These are phyloP conservation scores for Polychytrium aggregatum DNA, from an alignment of 192 early-diverging fungal genomes.

Conservation along the genomic window DNA sequence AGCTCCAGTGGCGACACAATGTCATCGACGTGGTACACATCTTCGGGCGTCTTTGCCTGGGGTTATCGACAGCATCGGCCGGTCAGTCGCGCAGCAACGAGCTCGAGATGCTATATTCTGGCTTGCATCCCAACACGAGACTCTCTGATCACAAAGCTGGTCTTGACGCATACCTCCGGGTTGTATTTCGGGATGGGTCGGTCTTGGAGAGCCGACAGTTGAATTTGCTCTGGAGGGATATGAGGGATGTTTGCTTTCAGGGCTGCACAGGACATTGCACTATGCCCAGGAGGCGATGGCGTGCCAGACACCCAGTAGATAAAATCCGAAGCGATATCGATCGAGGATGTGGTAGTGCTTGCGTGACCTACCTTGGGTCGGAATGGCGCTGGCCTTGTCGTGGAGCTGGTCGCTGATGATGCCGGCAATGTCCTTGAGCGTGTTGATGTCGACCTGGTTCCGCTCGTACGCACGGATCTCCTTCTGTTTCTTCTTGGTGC, in stretches of 20 bases:
- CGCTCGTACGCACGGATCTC: constrained; percentile 70
- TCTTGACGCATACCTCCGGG: constrained; percentile 16
- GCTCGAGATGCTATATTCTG: too few species aligned
- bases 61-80: too few species aligned
- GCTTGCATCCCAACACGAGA: not conserved
- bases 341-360: too few species aligned
- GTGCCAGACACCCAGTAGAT: too few species aligned
- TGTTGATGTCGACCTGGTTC: constrained; percentile 71
- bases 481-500: constrained; percentile 79
- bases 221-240: too few species aligned
- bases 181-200: constrained; percentile 73
- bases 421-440: constrained; percentile 47
- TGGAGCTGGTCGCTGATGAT: constrained; percentile 62
- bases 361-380: constrained; percentile 36
- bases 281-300: too few species aligned
- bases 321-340: too few species aligned
- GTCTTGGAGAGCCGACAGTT: too few species aligned
- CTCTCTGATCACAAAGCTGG: not conserved
- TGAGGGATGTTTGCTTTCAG: too few species aligned
- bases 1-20: constrained; percentile 56
- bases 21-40: constrained; percentile 73
- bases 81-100: too few species aligned
- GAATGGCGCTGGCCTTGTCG: constrained; percentile 48
- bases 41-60: constrained; percentile 46
- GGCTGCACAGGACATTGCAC: too few species aligned